Evolutionary conservation across 345 rosid species (phyloP).

Genomic region (Brassica rapa): DNA sequence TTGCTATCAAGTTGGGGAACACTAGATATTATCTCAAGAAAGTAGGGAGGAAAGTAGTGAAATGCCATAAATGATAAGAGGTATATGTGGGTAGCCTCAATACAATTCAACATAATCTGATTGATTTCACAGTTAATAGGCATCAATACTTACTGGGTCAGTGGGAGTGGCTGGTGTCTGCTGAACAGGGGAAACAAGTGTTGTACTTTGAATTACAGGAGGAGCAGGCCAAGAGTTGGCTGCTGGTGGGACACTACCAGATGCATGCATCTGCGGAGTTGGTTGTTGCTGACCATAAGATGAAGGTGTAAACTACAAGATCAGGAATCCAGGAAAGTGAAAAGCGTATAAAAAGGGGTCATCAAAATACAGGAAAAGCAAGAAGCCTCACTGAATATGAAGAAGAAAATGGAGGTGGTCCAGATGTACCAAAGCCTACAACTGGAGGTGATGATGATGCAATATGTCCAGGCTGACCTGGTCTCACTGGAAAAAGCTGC

Average conservation of each 20-base stretch:
- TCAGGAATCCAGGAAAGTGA: slow-evolving; percentile 13
- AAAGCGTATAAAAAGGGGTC: slow-evolving; percentile 4
- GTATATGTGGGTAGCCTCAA: background rate
- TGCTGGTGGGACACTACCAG: slow-evolving; percentile 41
- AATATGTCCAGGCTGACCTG: slow-evolving; percentile 68
- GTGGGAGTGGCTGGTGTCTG: slow-evolving; percentile 52
- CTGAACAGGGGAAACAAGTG: slow-evolving; percentile 52
- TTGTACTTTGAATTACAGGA: slow-evolving; percentile 52
- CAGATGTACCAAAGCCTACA: slow-evolving; percentile 58
- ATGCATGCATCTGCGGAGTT: slow-evolving; percentile 58
- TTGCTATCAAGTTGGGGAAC: background rate
- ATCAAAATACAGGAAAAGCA: slow-evolving; percentile 6
- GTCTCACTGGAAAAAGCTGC: slow-evolving; percentile 64
- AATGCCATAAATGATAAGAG: slow-evolving; percentile 9
- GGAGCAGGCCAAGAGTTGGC: slow-evolving; percentile 69
- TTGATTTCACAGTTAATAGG: background rate
- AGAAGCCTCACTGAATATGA: slow-evolving; percentile 57
- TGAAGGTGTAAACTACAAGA: slow-evolving; percentile 58
- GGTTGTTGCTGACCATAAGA: slow-evolving; percentile 73
- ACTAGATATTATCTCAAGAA: background rate
- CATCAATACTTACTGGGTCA: slow-evolving; percentile 54
- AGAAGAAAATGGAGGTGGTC: slow-evolving; percentile 53
- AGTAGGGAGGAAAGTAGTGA: background rate
- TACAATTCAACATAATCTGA: slow-evolving; percentile 2
- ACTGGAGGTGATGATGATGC: slow-evolving; percentile 52